phyloP scores from a whole-genome alignment of 129 eudicot genomes.

The Flaveria trinervia region DNA sequence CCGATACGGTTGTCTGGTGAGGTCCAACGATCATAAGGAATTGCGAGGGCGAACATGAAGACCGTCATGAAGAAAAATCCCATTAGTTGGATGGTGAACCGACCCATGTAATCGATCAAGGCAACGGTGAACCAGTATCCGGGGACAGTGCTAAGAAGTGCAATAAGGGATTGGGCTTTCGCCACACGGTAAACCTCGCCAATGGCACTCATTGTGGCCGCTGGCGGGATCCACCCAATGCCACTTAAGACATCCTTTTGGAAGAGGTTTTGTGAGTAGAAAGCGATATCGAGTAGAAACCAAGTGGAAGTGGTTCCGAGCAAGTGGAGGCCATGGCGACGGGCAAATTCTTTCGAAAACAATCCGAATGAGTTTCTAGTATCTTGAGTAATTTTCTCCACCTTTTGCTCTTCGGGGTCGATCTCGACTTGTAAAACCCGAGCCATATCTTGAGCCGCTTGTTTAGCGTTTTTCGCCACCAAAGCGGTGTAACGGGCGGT shows the following conservation, averaged over 20 bases:
- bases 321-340: constrained; percentile 58
- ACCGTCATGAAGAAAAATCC: constrained; percentile 80
- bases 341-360: constrained; percentile 41
- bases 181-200: constrained; percentile 53
- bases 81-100: constrained; percentile 62
- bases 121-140: constrained; percentile 77
- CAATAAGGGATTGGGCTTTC: constrained; percentile 64
- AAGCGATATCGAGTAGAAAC: constrained; percentile 64
- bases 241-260: constrained; percentile 54
- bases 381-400: constrained; percentile 17
- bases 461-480: constrained; percentile 54
- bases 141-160: constrained; percentile 63
- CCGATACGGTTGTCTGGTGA: constrained; percentile 40
- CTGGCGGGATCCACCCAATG: constrained; percentile 58
- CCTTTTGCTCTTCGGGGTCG: constrained; percentile 38
- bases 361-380: constrained; percentile 42
- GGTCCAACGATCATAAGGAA: constrained; percentile 70
- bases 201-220: constrained; percentile 50
- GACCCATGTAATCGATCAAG: constrained; percentile 55
- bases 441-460: constrained; percentile 58
- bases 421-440: constrained; percentile 50
- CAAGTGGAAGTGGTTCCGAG: constrained; percentile 57
- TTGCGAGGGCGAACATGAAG: constrained; percentile 72
- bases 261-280: constrained; percentile 58
- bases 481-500: constrained; percentile 70